Evolutionary conservation across 352 stramenopile species (phyloP), one percentile per base, ranked within the genome.

Genomic region (Pythium brassicae): DNA sequence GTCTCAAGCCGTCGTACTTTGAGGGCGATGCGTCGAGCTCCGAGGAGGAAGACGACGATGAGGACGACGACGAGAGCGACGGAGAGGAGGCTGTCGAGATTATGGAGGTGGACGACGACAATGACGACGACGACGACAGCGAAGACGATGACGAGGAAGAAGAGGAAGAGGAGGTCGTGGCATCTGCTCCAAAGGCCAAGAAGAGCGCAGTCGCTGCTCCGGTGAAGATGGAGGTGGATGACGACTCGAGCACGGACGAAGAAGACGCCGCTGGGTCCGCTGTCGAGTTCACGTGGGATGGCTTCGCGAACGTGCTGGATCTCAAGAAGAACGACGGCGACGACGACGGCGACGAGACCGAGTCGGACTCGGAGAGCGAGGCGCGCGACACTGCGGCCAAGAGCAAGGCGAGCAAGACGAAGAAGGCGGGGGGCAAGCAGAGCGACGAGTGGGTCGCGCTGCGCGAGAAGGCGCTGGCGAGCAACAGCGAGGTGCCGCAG

Each of bases 1-100:
- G 95, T 42, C 82, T 99, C 37, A 99, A 99, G 75, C 90, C 93
- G 6, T 98, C 95, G 65, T 97, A 98, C 69, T 98, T 99, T 66
- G 87, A 90, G 19, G 86, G 87, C 53, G 94, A 98, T 27, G 94
- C 95, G 64, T 96, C 80, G 59, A 88, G 80, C 4, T 83, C 91
- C 53, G 84, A 94, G 45, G 83, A 94, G 35, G 83, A 92, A 50
- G 71, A 85, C 1, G 82, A 90, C 0, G 80, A 91, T 2, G 80
- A 92, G 8, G 69, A 83, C 12, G 76, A 85, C 20, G 66, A 82
- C 20, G 59, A 53, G 27, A 53, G 48, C 22, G 49, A 37, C 20
- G 60, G 51, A n/a, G 69, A 62, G 34, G 61, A 58, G 15, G 62
- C 58, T 25, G 66, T 69, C 46, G 59, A 57, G 48, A 44, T 50